These are phyloP conservation scores for Graphiopsis chlorocephala DNA, from an alignment of 2,329 filamentous ascomycete species.

Conservation along the genomic window DNA sequence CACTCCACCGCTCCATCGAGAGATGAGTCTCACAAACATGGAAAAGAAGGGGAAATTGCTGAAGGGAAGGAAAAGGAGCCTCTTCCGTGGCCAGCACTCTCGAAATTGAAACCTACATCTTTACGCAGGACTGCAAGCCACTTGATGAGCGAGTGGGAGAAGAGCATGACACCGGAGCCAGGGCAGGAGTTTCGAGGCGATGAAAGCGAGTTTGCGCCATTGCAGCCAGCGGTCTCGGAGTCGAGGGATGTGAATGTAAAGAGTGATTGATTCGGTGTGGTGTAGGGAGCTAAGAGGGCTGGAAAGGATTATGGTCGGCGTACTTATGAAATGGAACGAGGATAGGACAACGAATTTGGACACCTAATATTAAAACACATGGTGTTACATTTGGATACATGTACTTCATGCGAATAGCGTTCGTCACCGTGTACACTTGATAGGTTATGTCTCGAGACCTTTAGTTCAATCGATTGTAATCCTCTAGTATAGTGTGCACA, in stretches of 20 bases:
- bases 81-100: conserved; percentile 66
- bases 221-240: neutral
- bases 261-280: neutral
- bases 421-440: neutral
- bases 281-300: neutral
- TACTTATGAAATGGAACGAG: neutral
- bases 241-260: neutral
- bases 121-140: conserved; percentile 79
- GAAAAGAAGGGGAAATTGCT: neutral
- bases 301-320: neutral
- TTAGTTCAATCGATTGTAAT: neutral
- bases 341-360: neutral
- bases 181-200: conserved; percentile 16
- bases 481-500: neutral
- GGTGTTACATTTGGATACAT: neutral
- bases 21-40: conserved; percentile 19
- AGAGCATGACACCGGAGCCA: conserved; percentile 53
- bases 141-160: conserved; percentile 90
- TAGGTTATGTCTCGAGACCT: neutral
- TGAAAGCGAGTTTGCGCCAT: conserved; percentile 8
- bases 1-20: conserved; percentile 20
- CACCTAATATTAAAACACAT: neutral
- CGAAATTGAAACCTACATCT: conserved; percentile 70
- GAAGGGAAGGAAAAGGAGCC: conserved; percentile 38
- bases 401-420: neutral